Percentiles rank a stretch among this genome's conserved stretches.
These are phyloP conservation scores for Cercospora canescens DNA, from an alignment of 2,329 filamentous ascomycete genomes.

Conservation along the genomic window DNA sequence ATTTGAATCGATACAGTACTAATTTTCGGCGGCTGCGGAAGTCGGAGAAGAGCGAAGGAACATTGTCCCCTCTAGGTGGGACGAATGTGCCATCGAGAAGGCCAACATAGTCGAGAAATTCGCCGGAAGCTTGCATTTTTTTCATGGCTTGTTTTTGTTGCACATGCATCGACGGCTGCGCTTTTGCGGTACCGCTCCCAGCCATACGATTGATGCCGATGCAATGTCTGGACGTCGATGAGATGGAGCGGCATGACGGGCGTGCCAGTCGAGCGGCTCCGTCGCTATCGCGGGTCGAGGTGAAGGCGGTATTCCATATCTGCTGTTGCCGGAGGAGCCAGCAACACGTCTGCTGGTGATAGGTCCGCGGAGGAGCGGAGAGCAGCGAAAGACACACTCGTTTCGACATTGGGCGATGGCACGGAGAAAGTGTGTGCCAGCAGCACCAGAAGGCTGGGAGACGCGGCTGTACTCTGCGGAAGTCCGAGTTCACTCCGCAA, in stretches of 20 bases:
- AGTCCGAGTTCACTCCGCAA: constrained; percentile 1
- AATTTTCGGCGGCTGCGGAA: constrained; percentile 8
- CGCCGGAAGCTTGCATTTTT: constrained; percentile 22
- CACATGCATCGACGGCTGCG: constrained; percentile 43
- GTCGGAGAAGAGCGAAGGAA: constrained; percentile 25
- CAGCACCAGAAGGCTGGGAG: not conserved
- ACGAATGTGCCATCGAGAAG: constrained; percentile 42
- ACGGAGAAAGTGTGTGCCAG: not conserved
- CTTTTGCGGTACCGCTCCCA: constrained; percentile 17
- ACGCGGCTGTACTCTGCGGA: constrained; percentile 3
- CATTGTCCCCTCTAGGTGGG: constrained; percentile 29
- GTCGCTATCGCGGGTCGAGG: constrained; percentile 13
- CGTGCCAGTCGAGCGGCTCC: not conserved
- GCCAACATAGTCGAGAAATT: constrained; percentile 44
- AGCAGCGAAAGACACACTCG: constrained; percentile 24
- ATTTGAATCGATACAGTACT: constrained; percentile 6
- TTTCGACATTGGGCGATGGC: constrained; percentile 23
- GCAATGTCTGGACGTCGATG: constrained; percentile 14
- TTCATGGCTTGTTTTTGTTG: constrained; percentile 37
- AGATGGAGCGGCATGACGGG: constrained; percentile 22
- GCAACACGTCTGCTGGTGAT: constrained; percentile 5
- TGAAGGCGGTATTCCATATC: constrained; percentile 1
- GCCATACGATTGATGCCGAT: constrained; percentile 13
- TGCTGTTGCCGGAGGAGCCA: constrained; percentile 10
- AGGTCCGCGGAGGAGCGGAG: constrained; percentile 17